A percentile compares a stretch with the other conserved stretches of the same genome.
Evolutionary conservation across 163 green algal species (phyloP).

Genomic region (Scenedesmus sp.): DNA sequence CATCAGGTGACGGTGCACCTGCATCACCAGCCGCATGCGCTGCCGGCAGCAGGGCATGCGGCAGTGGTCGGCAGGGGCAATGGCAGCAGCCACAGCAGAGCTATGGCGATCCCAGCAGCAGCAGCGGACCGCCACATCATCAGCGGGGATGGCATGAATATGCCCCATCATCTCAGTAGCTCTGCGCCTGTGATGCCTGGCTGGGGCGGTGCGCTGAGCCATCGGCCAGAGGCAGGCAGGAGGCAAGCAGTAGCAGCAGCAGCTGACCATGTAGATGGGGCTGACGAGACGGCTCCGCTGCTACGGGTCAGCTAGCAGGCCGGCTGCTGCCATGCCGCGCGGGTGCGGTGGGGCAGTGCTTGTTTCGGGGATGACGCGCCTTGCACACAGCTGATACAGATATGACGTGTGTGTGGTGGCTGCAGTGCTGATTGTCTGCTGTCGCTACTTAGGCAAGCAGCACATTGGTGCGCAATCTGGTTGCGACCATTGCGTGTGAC

Average conservation of each 20-base stretch:
- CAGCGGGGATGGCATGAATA: background rate
- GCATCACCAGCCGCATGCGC: background rate
- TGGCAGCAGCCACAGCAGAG: background rate
- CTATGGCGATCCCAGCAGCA: background rate
- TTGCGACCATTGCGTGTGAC: too few relatives aligned
- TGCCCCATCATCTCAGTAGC: background rate
- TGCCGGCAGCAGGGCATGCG: background rate
- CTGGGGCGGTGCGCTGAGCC: background rate
- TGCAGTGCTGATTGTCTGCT: background rate
- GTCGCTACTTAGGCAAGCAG: background rate
- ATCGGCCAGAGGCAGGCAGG: background rate
- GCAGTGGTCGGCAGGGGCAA: background rate
- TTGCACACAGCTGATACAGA: too few relatives aligned
- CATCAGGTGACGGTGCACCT: constrained; percentile 1
- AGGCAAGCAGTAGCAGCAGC: constrained; percentile 4
- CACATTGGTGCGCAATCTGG: too few relatives aligned
- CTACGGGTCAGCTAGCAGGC: background rate
- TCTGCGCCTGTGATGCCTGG: background rate
- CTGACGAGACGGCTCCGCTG: background rate
- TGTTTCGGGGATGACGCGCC: too few relatives aligned
- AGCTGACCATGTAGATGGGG: background rate
- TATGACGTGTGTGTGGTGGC: too few relatives aligned
- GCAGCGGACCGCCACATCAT: background rate
- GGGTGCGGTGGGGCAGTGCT: too few relatives aligned
- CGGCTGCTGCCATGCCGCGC: too few relatives aligned